A percentile compares a stretch with the other conserved stretches of the same genome.
phyloP scores from a whole-genome alignment of 2,329 filamentous ascomycete species.

The Epichloe typhina region DNA sequence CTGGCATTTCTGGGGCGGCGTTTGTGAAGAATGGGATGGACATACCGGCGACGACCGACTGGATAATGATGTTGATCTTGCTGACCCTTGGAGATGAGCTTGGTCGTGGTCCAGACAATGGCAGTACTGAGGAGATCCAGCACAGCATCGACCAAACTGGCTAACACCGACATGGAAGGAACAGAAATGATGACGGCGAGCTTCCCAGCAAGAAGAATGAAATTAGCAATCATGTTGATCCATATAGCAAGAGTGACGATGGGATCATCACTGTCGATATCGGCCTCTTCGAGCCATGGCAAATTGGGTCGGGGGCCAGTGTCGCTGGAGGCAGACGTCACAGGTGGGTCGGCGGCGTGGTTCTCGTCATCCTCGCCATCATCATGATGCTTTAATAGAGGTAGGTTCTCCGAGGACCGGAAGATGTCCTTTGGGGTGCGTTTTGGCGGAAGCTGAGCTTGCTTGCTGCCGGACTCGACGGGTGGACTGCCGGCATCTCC shows the following conservation, averaged over 20 bases:
- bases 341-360: conserved; percentile 22
- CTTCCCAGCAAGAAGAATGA: conserved; percentile 61
- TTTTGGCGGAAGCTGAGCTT: conserved; percentile 40
- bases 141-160: conserved; percentile 65
- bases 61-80: conserved; percentile 66
- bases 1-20: no score
- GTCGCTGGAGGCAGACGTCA: conserved; percentile 10
- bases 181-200: conserved; percentile 65
- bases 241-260: conserved; percentile 83
- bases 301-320: conserved; percentile 40
- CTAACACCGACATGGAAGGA: conserved; percentile 68
- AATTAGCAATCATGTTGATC: conserved; percentile 69
- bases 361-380: conserved; percentile 18
- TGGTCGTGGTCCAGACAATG: conserved; percentile 68
- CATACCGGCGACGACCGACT: conserved; percentile 52
- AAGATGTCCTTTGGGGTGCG: conserved; percentile 81
- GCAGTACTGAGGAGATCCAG: conserved; percentile 71
- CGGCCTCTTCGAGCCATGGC: conserved; percentile 59
- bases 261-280: conserved; percentile 55
- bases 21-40: not conserved
- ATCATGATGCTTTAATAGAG: conserved; percentile 40
- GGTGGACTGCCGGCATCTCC: conserved; percentile 18
- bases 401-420: conserved; percentile 55
- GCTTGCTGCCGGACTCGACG: conserved; percentile 8
- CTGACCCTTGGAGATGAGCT: conserved; percentile 50